Evolutionary conservation across 1,284 basidiomycete genomes (phyloP), one percentile per base, ranked within the genome.

Genomic region (Leccinum pachyderme): DNA sequence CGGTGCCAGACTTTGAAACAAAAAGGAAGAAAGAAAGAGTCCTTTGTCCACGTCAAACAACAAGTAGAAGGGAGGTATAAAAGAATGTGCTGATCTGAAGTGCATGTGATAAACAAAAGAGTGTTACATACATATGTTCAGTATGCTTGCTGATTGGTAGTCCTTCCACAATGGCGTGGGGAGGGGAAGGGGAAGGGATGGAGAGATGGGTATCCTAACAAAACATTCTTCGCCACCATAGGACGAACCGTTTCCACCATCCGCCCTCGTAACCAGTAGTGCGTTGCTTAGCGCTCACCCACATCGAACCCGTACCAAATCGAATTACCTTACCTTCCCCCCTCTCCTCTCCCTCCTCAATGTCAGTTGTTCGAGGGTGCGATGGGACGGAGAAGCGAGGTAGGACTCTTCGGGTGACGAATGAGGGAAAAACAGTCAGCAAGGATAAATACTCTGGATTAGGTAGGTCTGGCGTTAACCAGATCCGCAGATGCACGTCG

Each of bases 221-320:
- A 71, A 89, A 88, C 39, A 84, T 59, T 70, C 77, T 80, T 66
- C 80, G 81, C 78, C 83, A 86, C 89, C 88, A 91, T 32, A 82
- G 68, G 61, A 82, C 73, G 65, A 91, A 82, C 60, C 84, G 76
- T 44, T 79, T 79, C 87, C 87, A 90, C 86, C 84, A 89, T 53
- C 81, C 77, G 18, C 88, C 87, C 64, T 80, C 75, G 82, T 84
- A 89, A 27, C 81, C 82, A 37, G 79, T 77, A 29, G 72, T 72
- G 33, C 88, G 83, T 51, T 73, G 68, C 63, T 77, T 81, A 33
- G 76, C 64, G 53, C 86, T 81, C 33, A 89, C 69, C 81, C 84
- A 87, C 78, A 91, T 85, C 45, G 75, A 76, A 12, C 88, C 88
- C 27, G 89, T 91, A 22, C 89, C 89, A 64, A 83, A 81, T 35